A percentile compares a stretch with the other conserved stretches of the same genome.
phyloP scores from a whole-genome alignment of 2,329 filamentous ascomycete species.

The Claviceps arundinis region DNA sequence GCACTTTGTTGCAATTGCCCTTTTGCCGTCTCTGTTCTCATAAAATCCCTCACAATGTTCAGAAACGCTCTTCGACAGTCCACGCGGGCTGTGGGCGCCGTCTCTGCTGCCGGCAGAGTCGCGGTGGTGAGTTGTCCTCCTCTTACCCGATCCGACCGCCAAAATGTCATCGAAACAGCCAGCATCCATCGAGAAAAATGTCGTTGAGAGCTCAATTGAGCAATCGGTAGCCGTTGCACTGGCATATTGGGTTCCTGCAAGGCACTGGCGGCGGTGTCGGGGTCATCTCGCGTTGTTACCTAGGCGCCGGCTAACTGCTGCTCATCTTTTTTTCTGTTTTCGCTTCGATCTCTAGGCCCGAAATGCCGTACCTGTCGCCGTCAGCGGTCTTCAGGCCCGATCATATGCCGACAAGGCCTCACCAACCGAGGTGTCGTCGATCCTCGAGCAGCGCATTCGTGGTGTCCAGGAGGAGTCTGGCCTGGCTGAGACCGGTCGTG shows the following conservation, averaged over 20 bases:
- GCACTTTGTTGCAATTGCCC: slow-evolving; percentile 50
- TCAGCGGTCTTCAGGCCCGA: slow-evolving; percentile 53
- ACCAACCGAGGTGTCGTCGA: slow-evolving; percentile 96
- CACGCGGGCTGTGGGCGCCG: slow-evolving; percentile 84
- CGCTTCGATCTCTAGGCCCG: slow-evolving; percentile 48
- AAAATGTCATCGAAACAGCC: slow-evolving; percentile 30
- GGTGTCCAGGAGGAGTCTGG: slow-evolving; percentile 94
- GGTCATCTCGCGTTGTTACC: slow-evolving; percentile 22
- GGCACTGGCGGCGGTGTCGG: slow-evolving; percentile 6
- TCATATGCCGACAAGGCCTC: slow-evolving; percentile 88
- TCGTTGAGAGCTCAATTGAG: slow-evolving; percentile 23
- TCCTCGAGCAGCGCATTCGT: slow-evolving; percentile 97
- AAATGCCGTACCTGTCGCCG: slow-evolving; percentile 67
- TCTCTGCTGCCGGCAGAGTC: slow-evolving; percentile 85
- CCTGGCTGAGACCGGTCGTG: slow-evolving; percentile 96
- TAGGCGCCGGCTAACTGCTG: slow-evolving; percentile 39
- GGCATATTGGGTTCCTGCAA: neutral
- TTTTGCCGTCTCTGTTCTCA: slow-evolving; percentile 37
- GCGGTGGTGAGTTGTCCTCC: slow-evolving; percentile 69
- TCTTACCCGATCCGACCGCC: slow-evolving; percentile 25
- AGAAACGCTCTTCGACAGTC: slow-evolving; percentile 96
- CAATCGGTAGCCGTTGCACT: slow-evolving; percentile 6
- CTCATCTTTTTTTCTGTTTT: slow-evolving; percentile 26
- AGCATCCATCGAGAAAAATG: slow-evolving; percentile 19
- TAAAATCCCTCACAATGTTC: slow-evolving; percentile 62